phyloP scores from a whole-genome alignment of 2,329 filamentous ascomycete genomes.

The Cladosporium colombiae region DNA sequence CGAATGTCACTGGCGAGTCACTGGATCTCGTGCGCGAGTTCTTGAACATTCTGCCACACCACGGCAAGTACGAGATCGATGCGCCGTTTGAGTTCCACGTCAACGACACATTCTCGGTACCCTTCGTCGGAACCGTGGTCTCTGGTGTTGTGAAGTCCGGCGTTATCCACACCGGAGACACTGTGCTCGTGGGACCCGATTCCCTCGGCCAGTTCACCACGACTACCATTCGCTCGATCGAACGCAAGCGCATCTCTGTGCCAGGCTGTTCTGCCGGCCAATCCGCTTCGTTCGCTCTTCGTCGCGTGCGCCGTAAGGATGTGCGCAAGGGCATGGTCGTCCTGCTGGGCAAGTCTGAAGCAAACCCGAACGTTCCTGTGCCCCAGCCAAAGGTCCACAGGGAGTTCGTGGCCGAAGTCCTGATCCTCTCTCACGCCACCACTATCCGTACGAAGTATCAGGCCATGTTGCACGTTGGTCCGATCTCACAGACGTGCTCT shows the following conservation, averaged over 20 bases:
- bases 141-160: slow-evolving; percentile 85
- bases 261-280: slow-evolving; percentile 88
- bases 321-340: slow-evolving; percentile 98
- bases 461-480: slow-evolving; percentile 95
- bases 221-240: slow-evolving; percentile 87
- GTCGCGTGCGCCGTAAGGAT: slow-evolving; percentile 83
- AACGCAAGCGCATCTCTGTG: slow-evolving; percentile 87
- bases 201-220: slow-evolving; percentile 84
- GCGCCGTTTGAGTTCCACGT: slow-evolving; percentile 92
- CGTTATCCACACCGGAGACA: slow-evolving; percentile 86
- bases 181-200: slow-evolving; percentile 85
- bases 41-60: slow-evolving; percentile 90
- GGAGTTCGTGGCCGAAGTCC: slow-evolving; percentile 67
- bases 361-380: slow-evolving; percentile 45
- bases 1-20: slow-evolving; percentile 92
- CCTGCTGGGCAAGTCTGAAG: slow-evolving; percentile 73
- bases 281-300: slow-evolving; percentile 87
- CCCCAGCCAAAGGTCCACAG: slow-evolving; percentile 54
- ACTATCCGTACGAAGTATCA: slow-evolving; percentile 97
- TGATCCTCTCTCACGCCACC: slow-evolving; percentile 93
- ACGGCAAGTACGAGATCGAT: slow-evolving; percentile 85
- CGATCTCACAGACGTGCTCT: slow-evolving; percentile 90
- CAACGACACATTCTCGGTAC: slow-evolving; percentile 97
- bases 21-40: slow-evolving; percentile 90
- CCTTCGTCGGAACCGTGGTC: slow-evolving; percentile 94